Evolutionary conservation across 1,284 basidiomycete genomes (phyloP).

Genomic region (Sanghuangporus sanghuang): DNA sequence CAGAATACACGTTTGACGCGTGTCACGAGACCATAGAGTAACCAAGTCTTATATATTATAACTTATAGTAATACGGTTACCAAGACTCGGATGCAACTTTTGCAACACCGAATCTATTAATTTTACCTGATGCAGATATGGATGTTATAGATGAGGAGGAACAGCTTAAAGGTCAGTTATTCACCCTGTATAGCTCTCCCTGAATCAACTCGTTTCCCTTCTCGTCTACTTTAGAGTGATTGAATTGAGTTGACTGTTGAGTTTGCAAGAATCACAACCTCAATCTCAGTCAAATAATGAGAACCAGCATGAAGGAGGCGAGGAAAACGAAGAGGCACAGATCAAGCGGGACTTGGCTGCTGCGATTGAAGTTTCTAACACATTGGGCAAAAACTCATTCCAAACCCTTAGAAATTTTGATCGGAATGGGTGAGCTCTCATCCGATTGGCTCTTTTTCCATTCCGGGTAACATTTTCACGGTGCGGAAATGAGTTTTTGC

Average conservation of each 20-base stretch:
- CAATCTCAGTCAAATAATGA: conserved; percentile 15
- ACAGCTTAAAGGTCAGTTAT: conserved; percentile 9
- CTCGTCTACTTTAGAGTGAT: conserved; percentile 36
- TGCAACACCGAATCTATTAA: background rate
- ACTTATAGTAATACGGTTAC: no score
- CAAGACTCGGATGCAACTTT: background rate
- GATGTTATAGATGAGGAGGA: conserved; percentile 14
- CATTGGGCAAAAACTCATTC: no score
- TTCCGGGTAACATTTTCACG: no score
- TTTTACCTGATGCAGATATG: background rate
- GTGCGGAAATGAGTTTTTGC: no score
- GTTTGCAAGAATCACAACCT: conserved; percentile 31
- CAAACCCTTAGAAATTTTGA: no score
- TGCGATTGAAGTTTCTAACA: conserved; percentile 35
- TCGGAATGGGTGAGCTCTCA: no score
- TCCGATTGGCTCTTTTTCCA: no score
- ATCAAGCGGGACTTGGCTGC: conserved; percentile 35
- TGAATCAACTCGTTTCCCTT: background rate
- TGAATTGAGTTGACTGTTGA: no score
- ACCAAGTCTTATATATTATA: no score
- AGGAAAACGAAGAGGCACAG: conserved; percentile 34
- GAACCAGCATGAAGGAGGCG: conserved; percentile 25
- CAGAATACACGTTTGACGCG: no score
- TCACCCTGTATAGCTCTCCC: background rate
- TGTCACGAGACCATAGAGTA: background rate